A percentile compares a stretch with the other conserved stretches of the same genome.
Conservation (phyloP, 768 basidiomycete species). For the Tulasnella calospora region DNA sequence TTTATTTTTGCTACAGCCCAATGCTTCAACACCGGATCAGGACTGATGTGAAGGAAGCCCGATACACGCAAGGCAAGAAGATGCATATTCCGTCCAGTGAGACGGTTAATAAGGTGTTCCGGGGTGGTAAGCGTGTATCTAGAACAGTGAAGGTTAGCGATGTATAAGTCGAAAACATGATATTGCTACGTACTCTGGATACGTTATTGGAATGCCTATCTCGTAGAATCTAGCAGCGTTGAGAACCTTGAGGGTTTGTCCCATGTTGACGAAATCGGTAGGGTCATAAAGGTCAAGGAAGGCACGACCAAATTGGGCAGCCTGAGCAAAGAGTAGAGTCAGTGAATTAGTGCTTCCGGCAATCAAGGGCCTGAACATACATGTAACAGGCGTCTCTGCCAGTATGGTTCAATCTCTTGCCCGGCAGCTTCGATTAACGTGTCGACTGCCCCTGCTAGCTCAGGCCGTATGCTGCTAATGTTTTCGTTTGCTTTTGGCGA, state of each 20-base stretch:
- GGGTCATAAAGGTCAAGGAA: slow-evolving; percentile 92
- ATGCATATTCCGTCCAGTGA: slow-evolving; percentile 84
- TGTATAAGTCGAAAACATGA: not conserved
- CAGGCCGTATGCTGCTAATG: slow-evolving; percentile 80
- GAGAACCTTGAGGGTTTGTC: slow-evolving; percentile 84
- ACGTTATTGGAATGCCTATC: slow-evolving; percentile 89
- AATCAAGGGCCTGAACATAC: slow-evolving; percentile 43
- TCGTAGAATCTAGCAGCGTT: slow-evolving; percentile 90
- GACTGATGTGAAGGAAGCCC: slow-evolving; percentile 71
- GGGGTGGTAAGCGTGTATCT: slow-evolving; percentile 83
- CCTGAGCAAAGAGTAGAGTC: slow-evolving; percentile 43
- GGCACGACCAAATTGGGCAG: slow-evolving; percentile 93
- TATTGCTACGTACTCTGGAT: slow-evolving; percentile 62
- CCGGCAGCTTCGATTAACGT: slow-evolving; percentile 93
- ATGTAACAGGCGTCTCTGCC: slow-evolving; percentile 84
- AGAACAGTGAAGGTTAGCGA: not conserved
- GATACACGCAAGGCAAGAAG: slow-evolving; percentile 90
- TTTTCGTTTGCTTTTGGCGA: slow-evolving; percentile 92
- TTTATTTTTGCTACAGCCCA: slow-evolving; percentile 94
- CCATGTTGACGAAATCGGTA: slow-evolving; percentile 87
- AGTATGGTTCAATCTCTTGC: slow-evolving; percentile 82
- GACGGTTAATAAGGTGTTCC: slow-evolving; percentile 69
- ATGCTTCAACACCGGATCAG: slow-evolving; percentile 83
- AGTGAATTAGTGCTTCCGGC: not conserved
- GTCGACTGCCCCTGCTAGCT: slow-evolving; percentile 80